phyloP scores from a whole-genome alignment of 1,139 yeast species.

The Suhomyces choctaworum region DNA sequence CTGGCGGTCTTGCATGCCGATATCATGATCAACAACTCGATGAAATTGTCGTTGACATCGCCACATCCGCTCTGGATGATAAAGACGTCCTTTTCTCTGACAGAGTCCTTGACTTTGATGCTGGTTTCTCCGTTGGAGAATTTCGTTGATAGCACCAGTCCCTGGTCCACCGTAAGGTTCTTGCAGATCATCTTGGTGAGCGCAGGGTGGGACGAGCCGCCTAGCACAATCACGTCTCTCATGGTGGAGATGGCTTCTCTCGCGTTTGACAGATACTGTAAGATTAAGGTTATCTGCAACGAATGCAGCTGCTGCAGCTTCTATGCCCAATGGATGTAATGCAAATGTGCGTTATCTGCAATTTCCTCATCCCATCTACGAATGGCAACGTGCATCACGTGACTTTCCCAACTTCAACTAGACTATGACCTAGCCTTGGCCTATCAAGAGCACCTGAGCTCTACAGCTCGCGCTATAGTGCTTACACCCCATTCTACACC shows the following conservation, averaged over 20 bases:
- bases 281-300: too few species aligned
- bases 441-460: too few species aligned
- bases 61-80: conserved; percentile 84
- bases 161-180: conserved; percentile 61
- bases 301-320: background rate
- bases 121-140: conserved; percentile 90
- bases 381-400: too few species aligned
- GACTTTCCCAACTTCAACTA: too few species aligned
- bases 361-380: too few species aligned
- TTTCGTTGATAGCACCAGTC: conserved; percentile 55
- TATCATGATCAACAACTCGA: conserved; percentile 83
- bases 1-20: conserved; percentile 96
- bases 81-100: conserved; percentile 90
- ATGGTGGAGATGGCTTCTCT: conserved; percentile 32
- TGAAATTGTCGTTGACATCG: conserved; percentile 84
- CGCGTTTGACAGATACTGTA: too few species aligned
- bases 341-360: too few species aligned
- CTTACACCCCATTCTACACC: too few species aligned
- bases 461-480: too few species aligned
- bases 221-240: conserved; percentile 76
- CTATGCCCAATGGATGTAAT: background rate
- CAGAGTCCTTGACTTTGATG: conserved; percentile 77
- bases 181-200: conserved; percentile 64
- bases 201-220: conserved; percentile 74
- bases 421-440: too few species aligned